These are phyloP conservation scores for Penicillium silybi DNA, from an alignment of 495 filamentous ascomycete genomes.

Conservation along the genomic window DNA sequence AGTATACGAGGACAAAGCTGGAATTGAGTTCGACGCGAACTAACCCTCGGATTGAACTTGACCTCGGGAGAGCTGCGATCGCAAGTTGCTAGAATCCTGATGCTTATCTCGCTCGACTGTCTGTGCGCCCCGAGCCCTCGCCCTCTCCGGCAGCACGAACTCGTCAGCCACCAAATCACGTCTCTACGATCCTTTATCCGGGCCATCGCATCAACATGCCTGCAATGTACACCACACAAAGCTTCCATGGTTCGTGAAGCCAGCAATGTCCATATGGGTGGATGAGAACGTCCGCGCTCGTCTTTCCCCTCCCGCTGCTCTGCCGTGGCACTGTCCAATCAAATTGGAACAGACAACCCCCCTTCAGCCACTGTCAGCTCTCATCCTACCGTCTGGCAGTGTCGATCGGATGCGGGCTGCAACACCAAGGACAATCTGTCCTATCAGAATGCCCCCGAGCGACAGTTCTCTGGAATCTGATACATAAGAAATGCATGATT, in stretches of 20 bases:
- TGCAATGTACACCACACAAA: neutral
- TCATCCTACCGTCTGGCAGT: conserved; percentile 8
- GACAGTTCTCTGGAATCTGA: conserved; percentile 11
- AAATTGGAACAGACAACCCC: neutral
- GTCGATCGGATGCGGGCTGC: conserved; percentile 8
- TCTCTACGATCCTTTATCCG: neutral
- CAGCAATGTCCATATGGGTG: neutral
- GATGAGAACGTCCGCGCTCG: conserved; percentile 2
- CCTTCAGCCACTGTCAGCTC: neutral
- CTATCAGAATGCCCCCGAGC: conserved; percentile 13
- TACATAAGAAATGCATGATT: conserved; percentile 21
- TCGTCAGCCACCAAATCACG: conserved; percentile 3
- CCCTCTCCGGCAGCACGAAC: neutral
- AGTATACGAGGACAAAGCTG: conserved; percentile 3
- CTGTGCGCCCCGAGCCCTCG: conserved; percentile 13
- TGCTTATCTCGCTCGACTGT: conserved; percentile 12
- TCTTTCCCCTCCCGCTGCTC: conserved; percentile 8
- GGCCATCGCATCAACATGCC: conserved; percentile 5
- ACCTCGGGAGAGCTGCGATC: neutral
- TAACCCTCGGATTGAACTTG: neutral
- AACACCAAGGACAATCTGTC: conserved; percentile 10
- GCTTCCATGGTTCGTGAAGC: neutral
- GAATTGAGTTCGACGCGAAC: conserved; percentile 15
- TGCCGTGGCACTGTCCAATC: conserved; percentile 17
- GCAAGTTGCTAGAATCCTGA: neutral